Base-by-base conservation (phyloP, 2,329 filamentous ascomycete genomes). In the Fusarium guadeloupense region DNA sequence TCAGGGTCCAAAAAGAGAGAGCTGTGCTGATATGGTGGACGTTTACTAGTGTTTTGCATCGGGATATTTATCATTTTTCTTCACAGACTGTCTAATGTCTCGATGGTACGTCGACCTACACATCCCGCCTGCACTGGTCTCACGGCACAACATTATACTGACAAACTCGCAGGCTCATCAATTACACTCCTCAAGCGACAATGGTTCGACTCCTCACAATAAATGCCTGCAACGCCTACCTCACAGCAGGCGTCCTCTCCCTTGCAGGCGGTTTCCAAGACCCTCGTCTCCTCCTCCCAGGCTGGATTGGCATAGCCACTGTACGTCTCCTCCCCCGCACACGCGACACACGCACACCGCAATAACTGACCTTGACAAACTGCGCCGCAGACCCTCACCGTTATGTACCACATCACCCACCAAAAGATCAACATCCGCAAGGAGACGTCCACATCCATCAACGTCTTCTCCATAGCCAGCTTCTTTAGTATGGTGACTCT, bases 1-100 rank as follows among this genome's bases (percentile, higher is more conserved):
- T 16, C 14, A n/a, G 16, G 16, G 12, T 14, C 5, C 13, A 12
- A 26, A n/a, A n/a, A n/a, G 8, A 40, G 51, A 23, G 49, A 39
- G 16, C 21, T 48, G 30, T 48, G 46, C 51, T 67, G 35, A 55
- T 54, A 33, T 44, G 19, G 16, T 56, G 41, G 39, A 33, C 23
- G 13, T 7, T 23, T 54, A 9, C 9, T 69, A 92, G 90, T 92
- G 89, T 77, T 87, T 85, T 70, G 88, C 89, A 54, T 91, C 89
- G 17, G 90, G 88, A 48, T 92, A 92, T 74, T 83, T 93, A 57
- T 90, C 89, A 44, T 93, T 92, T 75, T 91, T 92, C 78, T 93
- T 93, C 73, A 91, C 89, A 53, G 90, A 93, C 76, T 92, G 90
- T 75, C 84, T 93, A 69, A 93, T 93, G 90, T 92, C 89, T 59